Evolutionary conservation across 768 basidiomycete species (phyloP).

Genomic region (Scleroderma bovista): DNA sequence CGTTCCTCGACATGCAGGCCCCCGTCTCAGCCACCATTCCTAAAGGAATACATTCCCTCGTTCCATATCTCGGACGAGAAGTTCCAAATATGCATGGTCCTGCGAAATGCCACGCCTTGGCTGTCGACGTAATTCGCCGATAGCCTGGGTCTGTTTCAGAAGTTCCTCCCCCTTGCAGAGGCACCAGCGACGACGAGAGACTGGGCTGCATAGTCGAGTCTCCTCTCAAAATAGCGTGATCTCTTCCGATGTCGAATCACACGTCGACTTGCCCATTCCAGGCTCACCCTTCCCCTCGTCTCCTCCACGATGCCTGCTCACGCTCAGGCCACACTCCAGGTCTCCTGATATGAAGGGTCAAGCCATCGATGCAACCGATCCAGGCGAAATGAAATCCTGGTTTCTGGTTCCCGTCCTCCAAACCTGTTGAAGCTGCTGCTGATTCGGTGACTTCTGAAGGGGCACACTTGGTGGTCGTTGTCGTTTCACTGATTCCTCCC

Average conservation of each 20-base stretch:
- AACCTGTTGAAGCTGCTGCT: too few relatives aligned
- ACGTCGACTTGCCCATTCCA: background rate
- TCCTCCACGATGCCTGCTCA: too few relatives aligned
- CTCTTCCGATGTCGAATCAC: background rate
- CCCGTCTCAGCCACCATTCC: background rate
- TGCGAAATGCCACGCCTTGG: constrained; percentile 6
- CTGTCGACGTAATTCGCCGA: constrained; percentile 8
- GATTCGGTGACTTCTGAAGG: too few relatives aligned
- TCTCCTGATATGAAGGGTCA: too few relatives aligned
- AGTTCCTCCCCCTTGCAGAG: background rate
- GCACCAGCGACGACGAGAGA: too few relatives aligned
- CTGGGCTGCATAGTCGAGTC: too few relatives aligned
- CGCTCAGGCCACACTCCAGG: too few relatives aligned
- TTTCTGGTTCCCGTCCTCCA: background rate
- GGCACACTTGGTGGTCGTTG: too few relatives aligned
- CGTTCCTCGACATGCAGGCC: too few relatives aligned
- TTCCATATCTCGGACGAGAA: constrained; percentile 2
- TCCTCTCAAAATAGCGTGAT: constrained; percentile 17
- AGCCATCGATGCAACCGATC: too few relatives aligned
- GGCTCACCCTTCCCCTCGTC: background rate
- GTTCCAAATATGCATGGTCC: background rate
- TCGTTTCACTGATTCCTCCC: constrained; percentile 23
- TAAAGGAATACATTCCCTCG: constrained; percentile 3
- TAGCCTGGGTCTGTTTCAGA: background rate
- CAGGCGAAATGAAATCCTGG: constrained; percentile 22